These are phyloP conservation scores for Fusarium tjaetaba DNA, from an alignment of 2,329 filamentous ascomycete genomes.

Conservation along the genomic window DNA sequence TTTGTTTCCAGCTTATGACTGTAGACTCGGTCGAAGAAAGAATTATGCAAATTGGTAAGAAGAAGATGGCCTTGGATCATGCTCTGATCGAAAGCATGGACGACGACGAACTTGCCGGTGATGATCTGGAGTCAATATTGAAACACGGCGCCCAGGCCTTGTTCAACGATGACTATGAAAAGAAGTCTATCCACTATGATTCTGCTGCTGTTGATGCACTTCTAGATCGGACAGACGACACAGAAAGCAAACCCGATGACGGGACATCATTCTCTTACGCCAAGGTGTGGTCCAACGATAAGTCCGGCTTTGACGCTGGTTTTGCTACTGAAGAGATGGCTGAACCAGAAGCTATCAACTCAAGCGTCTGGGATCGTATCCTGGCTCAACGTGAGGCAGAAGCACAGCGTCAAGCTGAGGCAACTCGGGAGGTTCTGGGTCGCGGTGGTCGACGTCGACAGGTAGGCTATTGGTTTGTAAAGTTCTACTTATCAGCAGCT, in stretches of 20 bases:
- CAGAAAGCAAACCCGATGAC: conserved; percentile 75
- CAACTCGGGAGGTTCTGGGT: conserved; percentile 78
- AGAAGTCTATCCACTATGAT: conserved; percentile 84
- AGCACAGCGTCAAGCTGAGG: conserved; percentile 76
- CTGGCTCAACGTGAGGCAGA: conserved; percentile 82
- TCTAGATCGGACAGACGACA: conserved; percentile 85
- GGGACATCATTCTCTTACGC: conserved; percentile 91
- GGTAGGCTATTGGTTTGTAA: conserved; percentile 38
- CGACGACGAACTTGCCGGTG: conserved; percentile 78
- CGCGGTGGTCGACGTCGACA: conserved; percentile 80
- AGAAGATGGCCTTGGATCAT: conserved; percentile 96
- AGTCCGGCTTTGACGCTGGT: conserved; percentile 71
- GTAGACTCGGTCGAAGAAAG: conserved; percentile 91
- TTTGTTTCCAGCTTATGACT: conserved; percentile 95
- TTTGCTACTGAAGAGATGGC: conserved; percentile 63
- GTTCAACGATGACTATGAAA: conserved; percentile 78
- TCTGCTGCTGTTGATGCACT: conserved; percentile 84
- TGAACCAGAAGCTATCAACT: conserved; percentile 65
- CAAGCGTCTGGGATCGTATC: conserved; percentile 89
- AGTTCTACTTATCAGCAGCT: conserved; percentile 5
- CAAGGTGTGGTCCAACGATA: conserved; percentile 90
- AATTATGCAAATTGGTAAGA: conserved; percentile 94
- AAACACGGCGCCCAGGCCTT: conserved; percentile 87
- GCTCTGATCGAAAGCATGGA: conserved; percentile 94
- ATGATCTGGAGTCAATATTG: conserved; percentile 88